A percentile compares a stretch with the other conserved stretches of the same genome.
Conservation (phyloP, 169 alveolate genomes). For the Eimeria sp. region DNA sequence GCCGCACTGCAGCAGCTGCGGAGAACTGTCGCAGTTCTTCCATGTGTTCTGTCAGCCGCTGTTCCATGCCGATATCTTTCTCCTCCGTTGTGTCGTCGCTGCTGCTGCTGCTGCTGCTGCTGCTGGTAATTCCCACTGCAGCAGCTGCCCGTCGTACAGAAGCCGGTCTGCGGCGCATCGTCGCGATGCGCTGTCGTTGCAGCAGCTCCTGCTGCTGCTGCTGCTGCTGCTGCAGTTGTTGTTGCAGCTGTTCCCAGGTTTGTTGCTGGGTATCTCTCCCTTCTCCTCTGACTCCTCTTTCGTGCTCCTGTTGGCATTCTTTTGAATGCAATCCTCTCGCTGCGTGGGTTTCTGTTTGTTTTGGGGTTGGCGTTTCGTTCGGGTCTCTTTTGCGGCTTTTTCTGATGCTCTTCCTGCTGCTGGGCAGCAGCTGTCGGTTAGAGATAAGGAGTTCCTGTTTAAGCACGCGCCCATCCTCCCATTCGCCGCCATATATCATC, state of each 20-base stretch:
- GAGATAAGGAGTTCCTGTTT: slow-evolving; percentile 82
- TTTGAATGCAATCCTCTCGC: not conserved
- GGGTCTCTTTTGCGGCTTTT: not conserved
- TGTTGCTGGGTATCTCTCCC: not conserved
- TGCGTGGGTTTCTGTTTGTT: not conserved
- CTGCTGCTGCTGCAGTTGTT: not conserved
- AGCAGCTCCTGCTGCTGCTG: slow-evolving; percentile 7
- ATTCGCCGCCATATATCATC: slow-evolving; percentile 84
- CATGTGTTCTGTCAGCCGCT: slow-evolving; percentile 2
- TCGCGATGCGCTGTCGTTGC: not conserved
- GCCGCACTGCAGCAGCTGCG: slow-evolving; percentile 82
- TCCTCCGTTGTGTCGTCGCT: not conserved
- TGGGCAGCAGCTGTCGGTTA: not conserved
- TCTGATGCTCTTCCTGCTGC: not conserved
- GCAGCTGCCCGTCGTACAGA: slow-evolving; percentile 37
- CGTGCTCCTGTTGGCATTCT: not conserved
- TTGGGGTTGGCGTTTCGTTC: not conserved
- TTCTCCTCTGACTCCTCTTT: not conserved
- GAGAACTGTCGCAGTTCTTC: slow-evolving; percentile 57
- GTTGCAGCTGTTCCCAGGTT: slow-evolving; percentile 15
- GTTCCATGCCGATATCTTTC: not conserved
- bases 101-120: slow-evolving; percentile 70
- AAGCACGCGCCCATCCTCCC: slow-evolving; percentile 83
- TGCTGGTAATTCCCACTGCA: not conserved
- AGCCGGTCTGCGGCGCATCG: not conserved